Evolutionary conservation across 2,329 filamentous ascomycete species (phyloP).

Genomic region (Zymoseptoria brevis): DNA sequence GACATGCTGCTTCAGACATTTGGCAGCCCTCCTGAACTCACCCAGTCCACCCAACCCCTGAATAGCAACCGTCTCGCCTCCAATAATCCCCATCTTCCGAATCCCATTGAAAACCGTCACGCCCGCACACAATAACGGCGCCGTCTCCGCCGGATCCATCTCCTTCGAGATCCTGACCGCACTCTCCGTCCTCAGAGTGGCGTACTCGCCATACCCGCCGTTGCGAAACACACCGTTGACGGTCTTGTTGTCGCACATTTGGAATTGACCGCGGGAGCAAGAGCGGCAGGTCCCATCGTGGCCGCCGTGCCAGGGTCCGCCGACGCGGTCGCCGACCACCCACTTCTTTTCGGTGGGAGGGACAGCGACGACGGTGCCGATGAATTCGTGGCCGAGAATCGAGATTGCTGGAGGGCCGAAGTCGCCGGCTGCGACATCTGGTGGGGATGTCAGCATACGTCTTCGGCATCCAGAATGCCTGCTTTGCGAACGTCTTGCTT

Average conservation of each 20-base stretch:
- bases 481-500: no score
- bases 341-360: conserved; percentile 51
- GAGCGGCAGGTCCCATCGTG: conserved; percentile 54
- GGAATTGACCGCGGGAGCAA: conserved; percentile 57
- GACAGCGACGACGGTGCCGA: conserved; percentile 56
- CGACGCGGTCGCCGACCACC: conserved; percentile 58
- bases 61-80: conserved; percentile 43
- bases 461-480: no score
- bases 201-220: conserved; percentile 59
- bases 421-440: conserved; percentile 45
- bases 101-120: conserved; percentile 48
- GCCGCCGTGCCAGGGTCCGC: conserved; percentile 61
- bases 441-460: conserved; percentile 5
- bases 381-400: conserved; percentile 57
- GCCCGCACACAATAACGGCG: conserved; percentile 43
- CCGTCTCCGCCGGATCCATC: conserved; percentile 39
- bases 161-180: conserved; percentile 45
- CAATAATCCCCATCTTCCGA: conserved; percentile 39
- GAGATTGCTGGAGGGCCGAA: conserved; percentile 41
- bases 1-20: conserved; percentile 40
- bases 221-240: conserved; percentile 60
- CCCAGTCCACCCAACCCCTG: conserved; percentile 41
- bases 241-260: conserved; percentile 56
- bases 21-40: conserved; percentile 12
- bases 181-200: conserved; percentile 52